These are phyloP conservation scores for Globisporangium rhizosaccharum DNA, from an alignment of 352 stramenopile species.

Conservation along the genomic window DNA sequence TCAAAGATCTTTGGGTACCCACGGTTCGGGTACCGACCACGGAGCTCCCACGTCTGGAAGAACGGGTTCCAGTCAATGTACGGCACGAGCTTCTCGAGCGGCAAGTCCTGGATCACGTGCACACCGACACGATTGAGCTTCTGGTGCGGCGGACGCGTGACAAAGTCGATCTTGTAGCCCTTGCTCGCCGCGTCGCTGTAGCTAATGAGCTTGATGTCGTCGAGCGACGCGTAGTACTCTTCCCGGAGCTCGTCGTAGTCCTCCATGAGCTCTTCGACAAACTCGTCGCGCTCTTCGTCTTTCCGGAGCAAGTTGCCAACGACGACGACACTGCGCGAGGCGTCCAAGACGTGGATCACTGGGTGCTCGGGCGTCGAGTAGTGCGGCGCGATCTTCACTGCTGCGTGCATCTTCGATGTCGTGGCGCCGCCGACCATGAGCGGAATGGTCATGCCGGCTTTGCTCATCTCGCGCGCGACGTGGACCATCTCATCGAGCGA, in stretches of 20 bases:
- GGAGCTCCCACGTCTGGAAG: conserved; percentile 98
- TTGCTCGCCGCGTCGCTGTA: conserved; percentile 56
- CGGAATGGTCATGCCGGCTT: conserved; percentile 91
- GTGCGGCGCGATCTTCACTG: conserved; percentile 96
- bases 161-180: conserved; percentile 90
- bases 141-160: conserved; percentile 71
- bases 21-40: conserved; percentile 96
- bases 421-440: conserved; percentile 96
- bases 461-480: conserved; percentile 94
- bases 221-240: conserved; percentile 78
- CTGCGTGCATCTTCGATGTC: conserved; percentile 97
- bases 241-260: conserved; percentile 91
- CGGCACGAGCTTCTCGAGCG: conserved; percentile 88
- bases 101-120: conserved; percentile 83
- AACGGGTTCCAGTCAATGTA: conserved; percentile 99
- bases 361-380: conserved; percentile 94
- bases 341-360: conserved; percentile 98
- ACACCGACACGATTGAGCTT: conserved; percentile 83
- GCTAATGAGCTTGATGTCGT: conserved; percentile 63
- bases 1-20: conserved; percentile 99
- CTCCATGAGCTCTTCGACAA: conserved; percentile 92
- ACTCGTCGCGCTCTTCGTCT: conserved; percentile 89
- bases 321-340: conserved; percentile 93
- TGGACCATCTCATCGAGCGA: conserved; percentile 98
- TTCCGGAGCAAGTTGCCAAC: conserved; percentile 89